Percentiles rank a stretch among this genome's conserved stretches.
phyloP scores from a whole-genome alignment of 768 basidiomycete species.

The Sistotremastrum niveocremeum region DNA sequence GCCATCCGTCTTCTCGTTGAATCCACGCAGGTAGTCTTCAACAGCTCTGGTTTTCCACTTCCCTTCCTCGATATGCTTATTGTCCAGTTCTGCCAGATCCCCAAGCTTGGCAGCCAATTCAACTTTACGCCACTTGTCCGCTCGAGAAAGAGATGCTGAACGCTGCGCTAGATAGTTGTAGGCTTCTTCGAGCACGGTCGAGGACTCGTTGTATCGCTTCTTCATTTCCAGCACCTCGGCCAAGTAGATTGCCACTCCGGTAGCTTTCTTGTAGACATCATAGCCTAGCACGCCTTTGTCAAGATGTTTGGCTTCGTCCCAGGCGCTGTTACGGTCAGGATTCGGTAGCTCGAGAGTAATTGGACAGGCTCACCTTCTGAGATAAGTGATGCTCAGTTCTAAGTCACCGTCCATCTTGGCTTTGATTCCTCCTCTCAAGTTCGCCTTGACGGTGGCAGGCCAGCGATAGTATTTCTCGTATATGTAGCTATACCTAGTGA shows the following conservation, averaged over 20 bases:
- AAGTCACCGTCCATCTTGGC: slow-evolving; percentile 47
- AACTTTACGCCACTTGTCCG: slow-evolving; percentile 31
- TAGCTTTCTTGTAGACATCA: slow-evolving; percentile 49
- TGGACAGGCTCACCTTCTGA: slow-evolving; percentile 32
- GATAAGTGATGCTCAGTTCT: slow-evolving; percentile 34
- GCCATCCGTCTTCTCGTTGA: not conserved
- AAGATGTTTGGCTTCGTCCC: slow-evolving; percentile 35
- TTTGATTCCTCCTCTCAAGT: slow-evolving; percentile 51
- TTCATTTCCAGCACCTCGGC: slow-evolving; percentile 40
- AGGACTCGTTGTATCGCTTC: slow-evolving; percentile 18
- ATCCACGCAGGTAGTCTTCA: slow-evolving; percentile 23
- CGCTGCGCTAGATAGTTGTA: slow-evolving; percentile 15
- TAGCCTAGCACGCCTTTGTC: slow-evolving; percentile 22
- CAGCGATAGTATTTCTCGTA: slow-evolving; percentile 18
- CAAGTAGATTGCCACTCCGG: slow-evolving; percentile 51
- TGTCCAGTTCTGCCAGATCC: slow-evolving; percentile 23
- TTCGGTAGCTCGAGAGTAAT: slow-evolving; percentile 3
- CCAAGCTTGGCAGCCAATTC: slow-evolving; percentile 33
- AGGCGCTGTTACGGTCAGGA: slow-evolving; percentile 29
- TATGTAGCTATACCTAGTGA: too few relatives aligned
- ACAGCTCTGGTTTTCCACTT: slow-evolving; percentile 30
- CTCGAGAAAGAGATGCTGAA: slow-evolving; percentile 13
- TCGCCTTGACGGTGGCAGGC: slow-evolving; percentile 48
- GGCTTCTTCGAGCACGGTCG: slow-evolving; percentile 10
- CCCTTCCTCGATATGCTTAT: slow-evolving; percentile 24